Evolutionary conservation across 2,329 filamentous ascomycete genomes (phyloP).

Genomic region (Huntiella decipiens): DNA sequence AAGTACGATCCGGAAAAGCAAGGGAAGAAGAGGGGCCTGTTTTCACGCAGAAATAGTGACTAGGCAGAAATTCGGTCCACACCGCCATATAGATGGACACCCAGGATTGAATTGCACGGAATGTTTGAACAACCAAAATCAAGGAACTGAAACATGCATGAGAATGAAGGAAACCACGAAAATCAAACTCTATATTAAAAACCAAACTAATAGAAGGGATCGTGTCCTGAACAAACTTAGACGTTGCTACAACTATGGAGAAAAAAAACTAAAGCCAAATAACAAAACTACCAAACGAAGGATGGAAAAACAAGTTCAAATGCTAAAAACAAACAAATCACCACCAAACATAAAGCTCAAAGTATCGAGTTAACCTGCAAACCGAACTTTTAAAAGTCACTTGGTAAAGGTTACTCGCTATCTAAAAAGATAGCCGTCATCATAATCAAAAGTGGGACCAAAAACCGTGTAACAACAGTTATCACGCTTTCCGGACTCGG

Average conservation of each 20-base stretch:
- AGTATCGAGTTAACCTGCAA: background rate
- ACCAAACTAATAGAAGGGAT: too few relatives aligned
- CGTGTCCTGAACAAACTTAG: too few relatives aligned
- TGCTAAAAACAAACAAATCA: background rate
- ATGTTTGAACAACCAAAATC: conserved; percentile 2
- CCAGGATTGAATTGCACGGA: background rate
- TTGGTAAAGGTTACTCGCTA: too few relatives aligned
- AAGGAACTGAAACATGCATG: conserved; percentile 15
- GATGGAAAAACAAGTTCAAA: background rate
- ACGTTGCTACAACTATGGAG: too few relatives aligned
- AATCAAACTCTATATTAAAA: too few relatives aligned
- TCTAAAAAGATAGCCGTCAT: too few relatives aligned
- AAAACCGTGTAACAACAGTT: too few relatives aligned
- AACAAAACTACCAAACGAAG: background rate
- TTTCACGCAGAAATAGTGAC: background rate
- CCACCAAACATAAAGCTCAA: background rate
- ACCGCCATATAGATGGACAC: background rate
- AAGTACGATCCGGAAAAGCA: conserved; percentile 50
- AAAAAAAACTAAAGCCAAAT: too few relatives aligned
- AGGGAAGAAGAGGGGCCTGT: conserved; percentile 22
- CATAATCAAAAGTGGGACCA: too few relatives aligned
- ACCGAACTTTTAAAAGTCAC: too few relatives aligned
- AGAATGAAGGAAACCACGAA: too few relatives aligned
- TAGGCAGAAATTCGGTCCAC: background rate
- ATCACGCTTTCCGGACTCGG: too few relatives aligned